Percentiles rank a stretch among this genome's conserved stretches.
phyloP scores from a whole-genome alignment of 768 basidiomycete species.

The Neoboletus subvelutipes region DNA sequence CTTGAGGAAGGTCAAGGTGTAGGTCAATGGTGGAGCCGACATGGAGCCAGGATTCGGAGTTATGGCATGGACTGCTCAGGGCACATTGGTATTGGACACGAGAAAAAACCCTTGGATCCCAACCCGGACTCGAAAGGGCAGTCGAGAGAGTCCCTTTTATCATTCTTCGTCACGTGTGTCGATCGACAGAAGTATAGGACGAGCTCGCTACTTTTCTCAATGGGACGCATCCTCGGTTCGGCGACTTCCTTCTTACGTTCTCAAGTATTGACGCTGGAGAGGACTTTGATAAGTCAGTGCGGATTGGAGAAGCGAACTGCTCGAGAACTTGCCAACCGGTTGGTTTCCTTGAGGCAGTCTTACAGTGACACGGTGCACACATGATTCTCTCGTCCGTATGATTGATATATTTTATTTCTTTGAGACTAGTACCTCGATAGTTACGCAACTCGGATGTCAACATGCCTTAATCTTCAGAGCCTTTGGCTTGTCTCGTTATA shows the following conservation, averaged over 20 bases:
- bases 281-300: constrained; percentile 18
- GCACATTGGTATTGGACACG: constrained; percentile 36
- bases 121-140: constrained; percentile 25
- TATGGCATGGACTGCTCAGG: constrained; percentile 23
- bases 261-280: constrained; percentile 10
- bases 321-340: constrained; percentile 17
- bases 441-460: neutral
- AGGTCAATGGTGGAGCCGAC: constrained; percentile 37
- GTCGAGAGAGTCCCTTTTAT: constrained; percentile 25
- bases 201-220: constrained; percentile 8
- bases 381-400: neutral
- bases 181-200: constrained; percentile 11
- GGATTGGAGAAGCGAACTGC: constrained; percentile 21
- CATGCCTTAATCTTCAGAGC: neutral
- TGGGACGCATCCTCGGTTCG: constrained; percentile 6
- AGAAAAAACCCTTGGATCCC: constrained; percentile 16
- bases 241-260: constrained; percentile 11
- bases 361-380: neutral
- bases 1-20: constrained; percentile 27
- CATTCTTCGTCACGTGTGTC: constrained; percentile 15
- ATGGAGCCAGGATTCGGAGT: constrained; percentile 15
- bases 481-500: neutral
- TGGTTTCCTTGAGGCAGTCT: constrained; percentile 3
- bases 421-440: neutral
- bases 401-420: neutral